Evolutionary conservation across 2,329 filamentous ascomycete genomes (phyloP).

Genomic region (Xylaria sp.): DNA sequence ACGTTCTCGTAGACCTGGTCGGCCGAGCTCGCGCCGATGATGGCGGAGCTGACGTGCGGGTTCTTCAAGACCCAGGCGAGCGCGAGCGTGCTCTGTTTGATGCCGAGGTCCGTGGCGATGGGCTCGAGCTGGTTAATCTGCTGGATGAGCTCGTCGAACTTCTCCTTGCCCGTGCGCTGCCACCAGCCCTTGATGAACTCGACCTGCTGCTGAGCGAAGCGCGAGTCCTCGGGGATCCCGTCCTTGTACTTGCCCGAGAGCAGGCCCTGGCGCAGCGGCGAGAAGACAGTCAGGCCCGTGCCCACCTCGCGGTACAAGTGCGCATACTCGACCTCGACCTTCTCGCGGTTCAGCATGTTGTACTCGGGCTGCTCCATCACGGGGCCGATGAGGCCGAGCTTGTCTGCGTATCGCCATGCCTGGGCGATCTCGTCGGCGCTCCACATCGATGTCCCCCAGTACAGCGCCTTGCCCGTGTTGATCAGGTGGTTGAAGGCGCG

Average conservation of each 20-base stretch:
- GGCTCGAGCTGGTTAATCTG: slow-evolving; percentile 65
- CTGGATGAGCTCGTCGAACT: slow-evolving; percentile 61
- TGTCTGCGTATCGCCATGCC: slow-evolving; percentile 66
- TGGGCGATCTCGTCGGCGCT: slow-evolving; percentile 68
- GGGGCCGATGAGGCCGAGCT: slow-evolving; percentile 65
- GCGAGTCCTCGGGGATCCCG: slow-evolving; percentile 51
- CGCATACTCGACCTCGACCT: slow-evolving; percentile 67
- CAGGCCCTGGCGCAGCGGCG: slow-evolving; percentile 64
- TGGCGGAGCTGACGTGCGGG: slow-evolving; percentile 64
- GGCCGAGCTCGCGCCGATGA: slow-evolving; percentile 63
- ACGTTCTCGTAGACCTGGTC: slow-evolving; percentile 67
- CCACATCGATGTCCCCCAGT: slow-evolving; percentile 76
- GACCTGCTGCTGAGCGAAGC: slow-evolving; percentile 56
- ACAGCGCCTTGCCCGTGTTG: slow-evolving; percentile 69
- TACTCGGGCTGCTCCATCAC: slow-evolving; percentile 71
- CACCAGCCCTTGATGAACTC: slow-evolving; percentile 61
- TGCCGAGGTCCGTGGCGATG: slow-evolving; percentile 68
- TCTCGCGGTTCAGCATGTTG: slow-evolving; percentile 65
- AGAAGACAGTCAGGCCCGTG: slow-evolving; percentile 67
- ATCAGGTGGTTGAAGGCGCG: slow-evolving; percentile 75
- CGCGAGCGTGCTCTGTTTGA: slow-evolving; percentile 61
- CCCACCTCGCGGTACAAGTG: slow-evolving; percentile 65
- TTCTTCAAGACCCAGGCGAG: slow-evolving; percentile 69
- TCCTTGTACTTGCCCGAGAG: slow-evolving; percentile 72
- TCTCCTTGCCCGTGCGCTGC: slow-evolving; percentile 56